These are phyloP conservation scores for Tolypocladium nubicola DNA, from an alignment of 2,329 filamentous ascomycete genomes.

Conservation along the genomic window DNA sequence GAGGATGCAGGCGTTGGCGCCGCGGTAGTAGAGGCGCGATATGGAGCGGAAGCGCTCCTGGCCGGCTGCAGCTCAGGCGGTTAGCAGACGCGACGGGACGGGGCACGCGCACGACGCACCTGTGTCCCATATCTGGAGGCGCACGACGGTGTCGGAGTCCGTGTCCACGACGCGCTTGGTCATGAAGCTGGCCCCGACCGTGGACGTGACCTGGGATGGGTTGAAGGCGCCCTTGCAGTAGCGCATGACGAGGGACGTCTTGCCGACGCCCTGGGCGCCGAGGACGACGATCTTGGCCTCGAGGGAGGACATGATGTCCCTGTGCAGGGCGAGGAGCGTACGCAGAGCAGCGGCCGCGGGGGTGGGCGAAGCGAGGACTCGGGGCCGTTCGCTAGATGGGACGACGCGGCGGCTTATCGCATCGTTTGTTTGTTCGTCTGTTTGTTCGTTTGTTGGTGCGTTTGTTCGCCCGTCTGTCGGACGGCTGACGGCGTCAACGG, in stretches of 20 bases:
- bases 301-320: constrained; percentile 43
- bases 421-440: neutral
- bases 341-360: neutral
- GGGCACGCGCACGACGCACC: constrained; percentile 28
- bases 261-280: constrained; percentile 69
- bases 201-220: constrained; percentile 53
- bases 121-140: constrained; percentile 95
- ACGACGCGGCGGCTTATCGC: neutral
- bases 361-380: neutral
- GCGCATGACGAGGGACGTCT: constrained; percentile 67
- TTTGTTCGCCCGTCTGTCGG: neutral
- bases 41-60: constrained; percentile 95
- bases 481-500: neutral
- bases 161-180: constrained; percentile 73
- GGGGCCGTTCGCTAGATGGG: neutral
- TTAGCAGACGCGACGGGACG: neutral
- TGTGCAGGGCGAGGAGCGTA: neutral
- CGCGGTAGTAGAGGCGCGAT: constrained; percentile 90
- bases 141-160: constrained; percentile 75
- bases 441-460: neutral
- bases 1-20: constrained; percentile 84
- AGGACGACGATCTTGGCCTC: constrained; percentile 77
- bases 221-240: constrained; percentile 65
- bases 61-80: constrained; percentile 42
- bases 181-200: constrained; percentile 71